Conservation (phyloP, 2,329 filamentous ascomycete genomes). For the Fusarium anthophilum region DNA sequence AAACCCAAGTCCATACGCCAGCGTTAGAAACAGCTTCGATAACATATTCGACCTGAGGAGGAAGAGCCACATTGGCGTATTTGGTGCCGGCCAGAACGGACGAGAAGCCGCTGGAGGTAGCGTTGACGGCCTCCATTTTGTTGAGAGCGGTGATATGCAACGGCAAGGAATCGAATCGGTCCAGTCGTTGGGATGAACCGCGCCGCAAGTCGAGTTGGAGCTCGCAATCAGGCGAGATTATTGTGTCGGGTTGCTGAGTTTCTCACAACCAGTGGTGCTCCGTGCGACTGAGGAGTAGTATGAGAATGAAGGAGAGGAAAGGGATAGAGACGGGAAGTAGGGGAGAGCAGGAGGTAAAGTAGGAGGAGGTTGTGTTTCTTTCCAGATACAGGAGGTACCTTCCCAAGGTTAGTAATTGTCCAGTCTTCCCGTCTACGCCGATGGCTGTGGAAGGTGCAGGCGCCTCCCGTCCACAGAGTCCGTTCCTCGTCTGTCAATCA, state of each 20-base stretch:
- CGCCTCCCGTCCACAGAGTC: constrained; percentile 10
- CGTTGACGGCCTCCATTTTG: constrained; percentile 66
- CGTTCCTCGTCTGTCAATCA: background rate
- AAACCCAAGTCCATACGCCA: constrained; percentile 68
- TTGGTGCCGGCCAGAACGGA: constrained; percentile 71
- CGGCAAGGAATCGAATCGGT: background rate
- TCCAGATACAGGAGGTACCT: constrained; percentile 16
- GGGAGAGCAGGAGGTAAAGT: constrained; percentile 13
- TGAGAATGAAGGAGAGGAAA: background rate
- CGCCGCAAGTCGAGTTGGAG: constrained; percentile 21
- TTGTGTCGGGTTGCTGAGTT: constrained; percentile 7
- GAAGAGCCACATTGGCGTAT: constrained; percentile 58
- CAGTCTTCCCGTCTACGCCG: background rate
- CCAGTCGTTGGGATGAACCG: background rate
- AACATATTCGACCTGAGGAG: constrained; percentile 65
- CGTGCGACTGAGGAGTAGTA: constrained; percentile 13
- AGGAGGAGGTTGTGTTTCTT: constrained; percentile 26
- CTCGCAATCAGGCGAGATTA: constrained; percentile 12
- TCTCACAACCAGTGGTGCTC: constrained; percentile 29
- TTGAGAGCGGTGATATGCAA: constrained; percentile 8
- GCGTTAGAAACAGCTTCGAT: constrained; percentile 66
- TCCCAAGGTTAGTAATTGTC: constrained; percentile 31
- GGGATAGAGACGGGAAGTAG: background rate
- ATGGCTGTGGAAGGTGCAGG: constrained; percentile 3
- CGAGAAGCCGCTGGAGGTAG: constrained; percentile 73